Percentiles rank a stretch among this genome's conserved stretches.
Conservation (phyloP, 1,284 basidiomycete species). For the Flammula alnicola region DNA sequence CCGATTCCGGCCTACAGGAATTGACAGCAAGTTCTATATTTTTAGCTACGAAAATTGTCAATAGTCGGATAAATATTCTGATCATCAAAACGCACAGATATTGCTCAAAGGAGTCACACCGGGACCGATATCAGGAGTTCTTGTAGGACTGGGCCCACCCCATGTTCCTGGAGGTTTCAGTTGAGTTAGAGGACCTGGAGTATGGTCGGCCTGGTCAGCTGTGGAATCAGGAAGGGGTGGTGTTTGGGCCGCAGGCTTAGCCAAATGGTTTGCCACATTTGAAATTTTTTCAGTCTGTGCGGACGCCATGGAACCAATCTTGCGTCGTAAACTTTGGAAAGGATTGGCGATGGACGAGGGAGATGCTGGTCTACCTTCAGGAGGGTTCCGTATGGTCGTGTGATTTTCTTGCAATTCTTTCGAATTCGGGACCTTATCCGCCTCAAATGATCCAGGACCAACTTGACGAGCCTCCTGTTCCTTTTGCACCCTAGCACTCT, state of each 20-base stretch:
- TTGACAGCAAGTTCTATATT: conserved; percentile 80
- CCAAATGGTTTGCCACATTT: conserved; percentile 1
- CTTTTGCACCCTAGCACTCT: conserved; percentile 41
- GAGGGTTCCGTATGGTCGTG: neutral
- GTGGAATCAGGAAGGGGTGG: too few species aligned
- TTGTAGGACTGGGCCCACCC: neutral
- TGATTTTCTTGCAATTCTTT: neutral
- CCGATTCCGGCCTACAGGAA: conserved; percentile 75
- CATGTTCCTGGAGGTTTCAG: neutral
- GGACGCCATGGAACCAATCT: conserved; percentile 19
- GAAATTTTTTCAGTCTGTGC: conserved; percentile 3
- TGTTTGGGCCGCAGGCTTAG: neutral
- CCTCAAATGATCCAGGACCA: conserved; percentile 4
- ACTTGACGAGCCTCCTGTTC: conserved; percentile 1
- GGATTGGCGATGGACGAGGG: conserved; percentile 14
- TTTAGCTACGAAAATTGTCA: conserved; percentile 45
- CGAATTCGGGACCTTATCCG: neutral
- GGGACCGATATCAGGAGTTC: conserved; percentile 23
- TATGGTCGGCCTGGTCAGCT: too few species aligned
- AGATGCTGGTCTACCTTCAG: conserved; percentile 5
- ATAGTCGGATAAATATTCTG: neutral
- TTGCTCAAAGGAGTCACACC: conserved; percentile 61
- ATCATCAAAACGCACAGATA: conserved; percentile 50
- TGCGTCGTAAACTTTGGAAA: conserved; percentile 24
- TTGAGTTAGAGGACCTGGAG: conserved; percentile 1